A percentile compares a stretch with the other conserved stretches of the same genome.
These are phyloP conservation scores for Epichloe sibirici DNA, from an alignment of 2,329 filamentous ascomycete species.

Conservation along the genomic window DNA sequence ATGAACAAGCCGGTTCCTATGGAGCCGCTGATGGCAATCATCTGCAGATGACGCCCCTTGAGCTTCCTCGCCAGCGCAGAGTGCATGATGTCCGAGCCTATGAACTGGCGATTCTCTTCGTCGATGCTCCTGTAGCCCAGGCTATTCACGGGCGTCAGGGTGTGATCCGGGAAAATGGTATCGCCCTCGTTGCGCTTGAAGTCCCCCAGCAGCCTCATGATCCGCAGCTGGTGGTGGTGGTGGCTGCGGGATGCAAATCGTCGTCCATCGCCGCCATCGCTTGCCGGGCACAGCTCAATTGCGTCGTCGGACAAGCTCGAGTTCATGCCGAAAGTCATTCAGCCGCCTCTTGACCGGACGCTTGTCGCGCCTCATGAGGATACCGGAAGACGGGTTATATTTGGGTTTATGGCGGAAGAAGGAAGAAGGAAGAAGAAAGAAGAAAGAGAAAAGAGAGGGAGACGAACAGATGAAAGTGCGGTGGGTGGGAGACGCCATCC, in stretches of 20 bases:
- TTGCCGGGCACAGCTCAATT: not conserved
- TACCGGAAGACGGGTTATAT: no score
- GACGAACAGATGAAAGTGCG: no score
- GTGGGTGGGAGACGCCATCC: no score
- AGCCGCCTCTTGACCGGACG: not conserved
- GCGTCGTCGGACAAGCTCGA: not conserved
- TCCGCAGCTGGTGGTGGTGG: not conserved
- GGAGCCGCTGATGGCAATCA: slow-evolving; percentile 92
- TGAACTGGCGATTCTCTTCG: slow-evolving; percentile 42
- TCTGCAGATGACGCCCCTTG: slow-evolving; percentile 80
- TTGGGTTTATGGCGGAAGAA: no score
- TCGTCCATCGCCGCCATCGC: not conserved
- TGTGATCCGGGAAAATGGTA: slow-evolving; percentile 34
- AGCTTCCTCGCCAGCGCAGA: slow-evolving; percentile 64
- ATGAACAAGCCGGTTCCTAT: slow-evolving; percentile 78
- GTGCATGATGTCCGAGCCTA: slow-evolving; percentile 61
- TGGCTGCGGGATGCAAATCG: not conserved
- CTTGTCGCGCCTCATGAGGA: no score
- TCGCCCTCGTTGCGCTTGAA: slow-evolving; percentile 49
- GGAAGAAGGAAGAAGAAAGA: no score
- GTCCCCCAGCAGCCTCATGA: slow-evolving; percentile 38
- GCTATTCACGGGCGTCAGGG: slow-evolving; percentile 23
- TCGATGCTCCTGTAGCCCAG: slow-evolving; percentile 25
- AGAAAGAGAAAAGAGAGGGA: no score
- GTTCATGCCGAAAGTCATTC: not conserved